These are phyloP conservation scores for Lecanosticta acicola DNA, from an alignment of 2,329 filamentous ascomycete genomes.

Conservation along the genomic window DNA sequence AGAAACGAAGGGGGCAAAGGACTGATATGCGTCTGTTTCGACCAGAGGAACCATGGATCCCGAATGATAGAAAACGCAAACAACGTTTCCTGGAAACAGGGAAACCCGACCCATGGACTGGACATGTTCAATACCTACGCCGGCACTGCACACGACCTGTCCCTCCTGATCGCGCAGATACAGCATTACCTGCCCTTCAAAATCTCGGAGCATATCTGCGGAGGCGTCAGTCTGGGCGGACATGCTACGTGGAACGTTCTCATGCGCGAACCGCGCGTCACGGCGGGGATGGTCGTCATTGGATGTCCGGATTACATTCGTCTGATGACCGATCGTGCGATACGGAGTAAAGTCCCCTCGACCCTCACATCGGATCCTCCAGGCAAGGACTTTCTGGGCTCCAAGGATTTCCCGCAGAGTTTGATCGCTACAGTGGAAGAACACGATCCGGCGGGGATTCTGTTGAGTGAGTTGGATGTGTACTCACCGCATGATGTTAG, in stretches of 20 bases:
- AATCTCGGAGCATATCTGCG: slow-evolving; percentile 61
- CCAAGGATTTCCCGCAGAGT: slow-evolving; percentile 65
- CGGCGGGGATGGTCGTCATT: slow-evolving; percentile 72
- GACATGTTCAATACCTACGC: slow-evolving; percentile 84
- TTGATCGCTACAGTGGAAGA: slow-evolving; percentile 59
- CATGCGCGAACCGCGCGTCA: slow-evolving; percentile 70
- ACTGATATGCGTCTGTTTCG: slow-evolving; percentile 77
- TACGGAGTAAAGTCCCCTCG: slow-evolving; percentile 58
- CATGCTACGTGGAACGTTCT: slow-evolving; percentile 82
- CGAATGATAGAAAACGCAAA: slow-evolving; percentile 60
- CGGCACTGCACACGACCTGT: slow-evolving; percentile 69
- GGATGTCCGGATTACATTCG: slow-evolving; percentile 84
- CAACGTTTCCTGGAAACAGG: slow-evolving; percentile 73
- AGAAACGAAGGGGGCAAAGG: slow-evolving; percentile 42
- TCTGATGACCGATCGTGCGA: slow-evolving; percentile 74
- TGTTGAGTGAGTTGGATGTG: slow-evolving; percentile 49
- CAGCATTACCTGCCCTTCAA: slow-evolving; percentile 59
- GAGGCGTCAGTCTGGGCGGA: slow-evolving; percentile 81
- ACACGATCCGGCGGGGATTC: slow-evolving; percentile 68
- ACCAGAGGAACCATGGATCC: slow-evolving; percentile 87
- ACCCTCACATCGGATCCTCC: slow-evolving; percentile 44
- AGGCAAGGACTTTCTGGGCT: slow-evolving; percentile 65
- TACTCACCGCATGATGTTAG: slow-evolving; percentile 27
- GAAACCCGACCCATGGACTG: slow-evolving; percentile 75
- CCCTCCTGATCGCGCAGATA: slow-evolving; percentile 68